Percentiles rank a stretch among this genome's conserved stretches.
Conservation (phyloP, 179 eudicot species). For the Silene noctiflora region DNA sequence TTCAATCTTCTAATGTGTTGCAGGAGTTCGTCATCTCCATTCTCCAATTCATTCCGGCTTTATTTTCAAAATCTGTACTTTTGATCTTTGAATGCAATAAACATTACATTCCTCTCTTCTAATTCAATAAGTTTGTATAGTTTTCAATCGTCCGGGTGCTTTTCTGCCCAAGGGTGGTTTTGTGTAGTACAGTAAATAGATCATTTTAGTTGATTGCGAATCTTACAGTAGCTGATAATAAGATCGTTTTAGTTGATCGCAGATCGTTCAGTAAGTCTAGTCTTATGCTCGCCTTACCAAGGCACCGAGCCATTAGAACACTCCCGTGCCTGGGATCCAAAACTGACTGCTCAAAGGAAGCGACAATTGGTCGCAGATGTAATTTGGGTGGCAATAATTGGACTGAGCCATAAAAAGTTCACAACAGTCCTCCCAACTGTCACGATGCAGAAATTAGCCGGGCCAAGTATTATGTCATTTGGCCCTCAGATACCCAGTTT, state of each 20-base stretch:
- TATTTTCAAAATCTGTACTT: background rate
- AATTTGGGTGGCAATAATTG: background rate
- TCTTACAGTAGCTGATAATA: too few species aligned
- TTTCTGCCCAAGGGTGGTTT: background rate
- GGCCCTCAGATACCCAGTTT: too few species aligned
- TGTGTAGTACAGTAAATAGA: too few species aligned
- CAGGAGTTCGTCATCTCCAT: background rate
- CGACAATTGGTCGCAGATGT: background rate
- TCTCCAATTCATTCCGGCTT: background rate
- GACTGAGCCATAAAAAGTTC: too few species aligned
- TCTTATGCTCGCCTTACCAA: too few species aligned
- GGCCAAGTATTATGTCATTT: too few species aligned
- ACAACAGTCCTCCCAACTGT: too few species aligned
- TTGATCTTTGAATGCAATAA: conserved; percentile 2
- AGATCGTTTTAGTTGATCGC: background rate
- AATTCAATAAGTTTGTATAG: conserved; percentile 14
- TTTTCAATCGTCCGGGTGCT: background rate
- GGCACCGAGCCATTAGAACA: background rate
- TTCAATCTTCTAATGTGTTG: conserved; percentile 1
- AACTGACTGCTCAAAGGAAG: background rate
- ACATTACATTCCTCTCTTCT: conserved; percentile 16
- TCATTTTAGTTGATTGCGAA: background rate
- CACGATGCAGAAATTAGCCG: too few species aligned
- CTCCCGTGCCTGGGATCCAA: background rate
- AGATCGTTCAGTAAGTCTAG: background rate